phyloP scores from a whole-genome alignment of 306 rosid genomes.

The Cucurbita maxima region DNA sequence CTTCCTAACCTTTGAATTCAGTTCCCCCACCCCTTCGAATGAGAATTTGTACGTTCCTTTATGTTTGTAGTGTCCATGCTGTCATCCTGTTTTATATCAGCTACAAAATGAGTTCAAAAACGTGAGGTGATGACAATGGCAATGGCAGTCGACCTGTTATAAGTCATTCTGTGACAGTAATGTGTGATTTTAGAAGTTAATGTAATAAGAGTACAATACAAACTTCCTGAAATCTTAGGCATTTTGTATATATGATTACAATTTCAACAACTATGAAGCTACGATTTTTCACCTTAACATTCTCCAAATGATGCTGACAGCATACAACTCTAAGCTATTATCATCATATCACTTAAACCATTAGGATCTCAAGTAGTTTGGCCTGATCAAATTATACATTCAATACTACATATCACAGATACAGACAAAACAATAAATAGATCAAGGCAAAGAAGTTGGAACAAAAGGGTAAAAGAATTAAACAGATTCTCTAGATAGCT shows the following conservation, averaged over 20 bases:
- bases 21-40: no score
- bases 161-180: not conserved
- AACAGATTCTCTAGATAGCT: slow-evolving; percentile 46
- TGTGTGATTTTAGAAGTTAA: not conserved
- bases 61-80: not conserved
- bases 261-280: not conserved
- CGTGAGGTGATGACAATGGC: no score
- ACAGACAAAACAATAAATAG: slow-evolving; percentile 21
- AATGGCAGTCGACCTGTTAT: not conserved
- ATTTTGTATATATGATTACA: not conserved
- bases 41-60: not conserved
- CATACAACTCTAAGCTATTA: not conserved
- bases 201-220: not conserved
- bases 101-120: not conserved
- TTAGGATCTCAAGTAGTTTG: not conserved
- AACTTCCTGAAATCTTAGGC: not conserved
- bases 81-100: not conserved
- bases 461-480: slow-evolving; percentile 19
- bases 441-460: not conserved
- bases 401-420: not conserved
- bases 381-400: not conserved
- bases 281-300: not conserved
- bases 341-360: not conserved
- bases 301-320: not conserved
- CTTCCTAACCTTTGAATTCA: no score